Conservation (phyloP, 495 filamentous ascomycete genomes). For the Thozetella sp. region DNA sequence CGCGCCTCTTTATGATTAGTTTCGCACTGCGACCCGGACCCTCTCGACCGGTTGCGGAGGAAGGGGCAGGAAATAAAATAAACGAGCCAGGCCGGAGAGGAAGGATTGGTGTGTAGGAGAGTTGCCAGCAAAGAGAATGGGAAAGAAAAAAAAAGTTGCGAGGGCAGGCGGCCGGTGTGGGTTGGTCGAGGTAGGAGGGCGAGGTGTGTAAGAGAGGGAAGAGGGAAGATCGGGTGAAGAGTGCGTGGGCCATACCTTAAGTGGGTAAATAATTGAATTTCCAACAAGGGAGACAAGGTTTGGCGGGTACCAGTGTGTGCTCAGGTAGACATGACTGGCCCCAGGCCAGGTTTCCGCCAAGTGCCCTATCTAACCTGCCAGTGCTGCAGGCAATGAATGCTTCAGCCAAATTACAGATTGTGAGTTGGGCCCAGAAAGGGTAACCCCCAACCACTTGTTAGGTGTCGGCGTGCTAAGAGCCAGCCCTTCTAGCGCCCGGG, state of each 20-base stretch:
- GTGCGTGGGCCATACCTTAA: neutral
- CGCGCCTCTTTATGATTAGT: neutral
- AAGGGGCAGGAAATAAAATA: no score
- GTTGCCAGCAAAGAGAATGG: no score
- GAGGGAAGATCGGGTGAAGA: neutral
- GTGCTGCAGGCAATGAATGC: constrained; percentile 1
- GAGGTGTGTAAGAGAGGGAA: neutral
- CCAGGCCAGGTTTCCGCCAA: neutral
- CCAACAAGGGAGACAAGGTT: constrained; percentile 3
- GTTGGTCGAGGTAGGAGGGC: neutral
- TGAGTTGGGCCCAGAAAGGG: neutral
- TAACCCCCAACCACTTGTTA: no score
- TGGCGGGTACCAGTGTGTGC: neutral
- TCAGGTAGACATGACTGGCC: neutral
- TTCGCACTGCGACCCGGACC: neutral
- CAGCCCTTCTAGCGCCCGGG: no score
- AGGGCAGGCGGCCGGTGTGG: neutral
- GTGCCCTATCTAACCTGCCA: neutral
- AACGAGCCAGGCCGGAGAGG: no score
- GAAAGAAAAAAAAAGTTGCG: no score
- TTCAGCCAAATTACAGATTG: constrained; percentile 4
- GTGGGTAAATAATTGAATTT: neutral
- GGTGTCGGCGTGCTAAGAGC: no score
- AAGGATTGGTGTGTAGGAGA: neutral
- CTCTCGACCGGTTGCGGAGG: neutral